Evolutionary conservation across 2,329 filamentous ascomycete genomes (phyloP), one percentile per base, ranked within the genome.

Genomic region (Monosporascus sp.): DNA sequence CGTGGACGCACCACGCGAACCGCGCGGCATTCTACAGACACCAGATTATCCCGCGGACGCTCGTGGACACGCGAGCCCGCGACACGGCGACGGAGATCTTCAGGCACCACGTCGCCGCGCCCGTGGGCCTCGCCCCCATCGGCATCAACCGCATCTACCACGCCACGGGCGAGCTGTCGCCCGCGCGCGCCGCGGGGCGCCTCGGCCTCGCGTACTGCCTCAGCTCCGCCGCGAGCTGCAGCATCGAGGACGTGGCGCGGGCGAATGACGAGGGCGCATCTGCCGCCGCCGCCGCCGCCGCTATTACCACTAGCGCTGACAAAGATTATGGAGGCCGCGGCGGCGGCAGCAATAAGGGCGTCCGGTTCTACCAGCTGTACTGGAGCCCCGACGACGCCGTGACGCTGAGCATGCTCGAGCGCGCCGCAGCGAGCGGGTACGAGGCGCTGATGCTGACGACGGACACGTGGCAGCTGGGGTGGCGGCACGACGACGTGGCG

Each of bases 71-170:
- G 7, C 83, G 81, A 61, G 67, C 66, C 34, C 77, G 82, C 38
- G 81, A 85, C 60, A 83, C 80, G 1, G 68, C 69, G 1, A 80
- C 80, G 14, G 70, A 69, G 4, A 81, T 87, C 55, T 86, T 85
- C 65, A 79, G 82, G 15, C 80, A 85, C 64, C 73, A 74, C 48
- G 77, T 82, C 15, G 72, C 76, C 2, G 82, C 81, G 0, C 83
- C 83, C 0, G 79, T 86, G 49, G 82, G 81, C n/a, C 83, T 86
- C 60, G 80, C 83, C 0, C 82, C 83, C 0, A 78, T 86, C 27
- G 83, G 83, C 5, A 85, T 86, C 59, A 85, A 86, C 70, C 79
- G 80, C 56, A 86, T 86, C 59, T 86, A 85, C 68, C 75, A 86
- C 59, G 73, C 76, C 0, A 63, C 68, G 0, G 83, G 79, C 39